Evolutionary conservation across 768 basidiomycete genomes (phyloP), one percentile per base, ranked within the genome.

Genomic region (Leccinum arenicola): DNA sequence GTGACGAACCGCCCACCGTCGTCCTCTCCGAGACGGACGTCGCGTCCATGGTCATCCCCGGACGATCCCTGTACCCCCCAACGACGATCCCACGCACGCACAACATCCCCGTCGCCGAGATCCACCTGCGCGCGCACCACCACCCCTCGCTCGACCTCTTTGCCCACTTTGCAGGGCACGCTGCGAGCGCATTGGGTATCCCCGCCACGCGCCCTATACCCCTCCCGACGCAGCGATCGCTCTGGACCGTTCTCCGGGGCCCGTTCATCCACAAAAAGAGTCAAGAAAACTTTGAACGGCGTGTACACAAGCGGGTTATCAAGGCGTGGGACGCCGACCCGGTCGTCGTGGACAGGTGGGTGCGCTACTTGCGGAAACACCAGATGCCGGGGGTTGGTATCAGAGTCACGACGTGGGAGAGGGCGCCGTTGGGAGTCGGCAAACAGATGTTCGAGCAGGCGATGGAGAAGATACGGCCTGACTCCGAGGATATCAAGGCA

Each of bases 231-330:
- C 79, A 87, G 63, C 88, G 91, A 49, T 78, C 82, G 5, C 76
- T 97, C 10, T 93, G 91, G 87, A 97, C 96, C 0, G 95, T 97
- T 17, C 80, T 82, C 9, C 84, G 88, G 36, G 83, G 85, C 4
- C 95, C 96, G 10, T 98, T 98, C 70, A 87, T 84, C 6, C 89
- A 95, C 73, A 98, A 98, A 70, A 97, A 96, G 75, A 78, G 83
- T 17, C 95, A 98, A 74, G 95, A 98, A 78, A 98, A 98, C 75
- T 98, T 96, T 71, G 89, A 94, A 71, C 78, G 92, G 27, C 83
- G 79, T 66, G 86, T 88, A 55, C 90, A 95, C 69, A 91, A 90
- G 68, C 83, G 95, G 11, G 82, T 83, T 40, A 85, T 98, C 75
- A 95, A 94, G 74, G 91, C 94, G 0, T 98, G 84, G 81, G 96